Conservation (phyloP, 768 basidiomycete species). For the Phanerochaete sordida region DNA sequence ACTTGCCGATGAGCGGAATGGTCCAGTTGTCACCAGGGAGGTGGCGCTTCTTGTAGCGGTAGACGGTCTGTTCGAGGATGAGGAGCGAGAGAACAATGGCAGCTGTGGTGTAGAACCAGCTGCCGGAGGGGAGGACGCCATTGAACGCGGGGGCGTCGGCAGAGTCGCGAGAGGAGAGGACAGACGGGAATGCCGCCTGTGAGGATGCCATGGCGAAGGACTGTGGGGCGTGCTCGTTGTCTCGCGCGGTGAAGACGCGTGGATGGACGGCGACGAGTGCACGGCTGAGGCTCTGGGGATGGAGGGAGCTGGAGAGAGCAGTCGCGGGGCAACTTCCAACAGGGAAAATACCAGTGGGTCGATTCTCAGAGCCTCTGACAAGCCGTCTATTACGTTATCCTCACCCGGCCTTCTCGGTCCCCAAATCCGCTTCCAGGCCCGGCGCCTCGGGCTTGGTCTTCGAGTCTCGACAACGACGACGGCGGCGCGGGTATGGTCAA, state of each 20-base stretch:
- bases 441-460: not conserved
- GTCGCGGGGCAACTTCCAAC: not conserved
- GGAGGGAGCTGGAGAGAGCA: conserved; percentile 2
- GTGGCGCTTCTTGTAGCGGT: conserved; percentile 83
- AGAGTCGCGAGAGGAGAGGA: conserved; percentile 22
- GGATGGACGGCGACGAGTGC: conserved; percentile 6
- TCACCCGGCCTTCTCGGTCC: not conserved
- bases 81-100: conserved; percentile 74
- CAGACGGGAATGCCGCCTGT: conserved; percentile 42
- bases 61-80: conserved; percentile 82
- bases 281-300: not conserved
- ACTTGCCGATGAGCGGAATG: conserved; percentile 97
- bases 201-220: conserved; percentile 29
- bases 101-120: conserved; percentile 66
- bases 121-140: conserved; percentile 25
- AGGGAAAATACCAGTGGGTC: conserved; percentile 1
- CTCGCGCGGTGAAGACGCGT: conserved; percentile 31
- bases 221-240: conserved; percentile 15
- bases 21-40: conserved; percentile 91
- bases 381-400: not conserved
- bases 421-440: not conserved
- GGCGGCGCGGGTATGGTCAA: not conserved
- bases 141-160: conserved; percentile 26
- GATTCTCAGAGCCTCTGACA: not conserved
- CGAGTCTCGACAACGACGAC: not conserved